Base-by-base conservation (phyloP, 2,329 filamentous ascomycete genomes). In the Coniella vitis region DNA sequence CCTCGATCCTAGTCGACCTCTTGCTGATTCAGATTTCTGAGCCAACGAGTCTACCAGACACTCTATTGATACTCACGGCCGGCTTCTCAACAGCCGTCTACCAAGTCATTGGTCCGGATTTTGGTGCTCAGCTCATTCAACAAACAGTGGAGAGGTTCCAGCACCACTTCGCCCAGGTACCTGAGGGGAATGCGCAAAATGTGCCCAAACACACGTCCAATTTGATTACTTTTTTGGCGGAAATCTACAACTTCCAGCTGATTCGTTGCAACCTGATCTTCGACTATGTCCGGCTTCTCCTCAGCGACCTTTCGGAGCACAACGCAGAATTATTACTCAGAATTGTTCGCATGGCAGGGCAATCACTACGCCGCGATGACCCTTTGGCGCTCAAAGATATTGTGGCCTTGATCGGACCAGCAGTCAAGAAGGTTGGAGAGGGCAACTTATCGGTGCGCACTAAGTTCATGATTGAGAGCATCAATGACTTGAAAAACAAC, bases 381-480 rank as follows among this genome's bases (percentile, higher is more conserved):
- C 86, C 91, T 0, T 83, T 87, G 32, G 76, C 91, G 0, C 71
- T 98, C 43, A 95, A 95, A 63, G 88, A 95, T 54, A 93, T 98
- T 54, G 84, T 95, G 5, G 71, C 84, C 10, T 74, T 89, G 43
- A 78, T 97, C 50, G 87, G 88, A 55, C 82, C 84, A 19, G 81
- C 84, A 1, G 78, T 90, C 3, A 72, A 79, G 1, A 82, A 80
- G 52, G 70, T 76, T 32, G 87, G 86, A 4, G 81, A 87, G 58
- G 71, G 72, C 12, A 85, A 82, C 17, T 71, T 95, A 22, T 91
- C 90, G 1, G 87, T 90, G 9, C 83, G 93, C 48, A 96, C 91
- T 1, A 94, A 87, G 57, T 96, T 96, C 68, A 97, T 97, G 90
- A 87, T 98, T 45, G 91, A 97, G 61, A 93, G 86, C 1, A 95